Evolutionary conservation across 2,329 filamentous ascomycete species (phyloP).

Genomic region (Sclerotinia glacialis): DNA sequence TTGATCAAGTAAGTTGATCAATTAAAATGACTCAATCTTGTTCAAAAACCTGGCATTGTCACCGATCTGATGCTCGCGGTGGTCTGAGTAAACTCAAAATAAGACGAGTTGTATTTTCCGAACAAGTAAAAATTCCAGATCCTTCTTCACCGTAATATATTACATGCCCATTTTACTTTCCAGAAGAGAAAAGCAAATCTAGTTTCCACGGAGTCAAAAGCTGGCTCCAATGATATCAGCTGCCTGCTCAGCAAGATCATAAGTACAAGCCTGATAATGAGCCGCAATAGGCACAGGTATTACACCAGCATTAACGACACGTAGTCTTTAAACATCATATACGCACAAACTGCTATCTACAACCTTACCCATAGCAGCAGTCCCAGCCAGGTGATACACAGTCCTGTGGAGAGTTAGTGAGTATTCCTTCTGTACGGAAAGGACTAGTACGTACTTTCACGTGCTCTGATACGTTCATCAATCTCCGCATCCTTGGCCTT

Average conservation of each 20-base stretch:
- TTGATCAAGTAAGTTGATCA: too few relatives aligned
- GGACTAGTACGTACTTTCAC: background rate
- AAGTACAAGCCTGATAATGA: conserved; percentile 2
- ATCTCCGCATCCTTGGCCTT: background rate
- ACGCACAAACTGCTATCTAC: background rate
- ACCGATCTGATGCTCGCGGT: too few relatives aligned
- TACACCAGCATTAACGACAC: conserved; percentile 10
- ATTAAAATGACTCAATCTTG: too few relatives aligned
- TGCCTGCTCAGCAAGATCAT: conserved; percentile 5
- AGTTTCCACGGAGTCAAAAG: background rate
- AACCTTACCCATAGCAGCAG: background rate
- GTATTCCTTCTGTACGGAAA: too few relatives aligned
- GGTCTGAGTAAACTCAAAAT: too few relatives aligned
- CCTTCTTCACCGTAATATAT: too few relatives aligned
- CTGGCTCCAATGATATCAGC: background rate
- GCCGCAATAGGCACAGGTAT: background rate
- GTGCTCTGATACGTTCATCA: conserved; percentile 5
- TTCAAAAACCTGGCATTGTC: too few relatives aligned
- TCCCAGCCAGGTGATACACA: conserved; percentile 1
- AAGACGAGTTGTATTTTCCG: too few relatives aligned
- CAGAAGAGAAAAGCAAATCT: too few relatives aligned
- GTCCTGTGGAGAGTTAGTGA: too few relatives aligned
- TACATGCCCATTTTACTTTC: too few relatives aligned
- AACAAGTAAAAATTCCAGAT: too few relatives aligned
- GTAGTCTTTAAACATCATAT: background rate